Evolutionary conservation across 768 basidiomycete genomes (phyloP).

Genomic region (Serendipita sp.): DNA sequence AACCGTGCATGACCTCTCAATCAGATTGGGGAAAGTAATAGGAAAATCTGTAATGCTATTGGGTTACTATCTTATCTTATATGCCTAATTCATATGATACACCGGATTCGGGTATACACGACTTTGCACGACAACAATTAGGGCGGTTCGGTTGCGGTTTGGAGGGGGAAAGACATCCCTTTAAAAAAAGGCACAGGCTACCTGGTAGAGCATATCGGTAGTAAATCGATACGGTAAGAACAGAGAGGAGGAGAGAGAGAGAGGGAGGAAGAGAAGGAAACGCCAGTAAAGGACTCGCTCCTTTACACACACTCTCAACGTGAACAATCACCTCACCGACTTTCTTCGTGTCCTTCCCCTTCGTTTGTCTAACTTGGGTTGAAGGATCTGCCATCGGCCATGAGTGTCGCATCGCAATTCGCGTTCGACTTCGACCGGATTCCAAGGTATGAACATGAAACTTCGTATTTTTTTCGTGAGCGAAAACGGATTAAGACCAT

Average conservation of each 20-base stretch:
- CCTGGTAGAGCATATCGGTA: not conserved
- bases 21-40: too few relatives aligned
- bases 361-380: not conserved
- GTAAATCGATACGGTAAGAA: not conserved
- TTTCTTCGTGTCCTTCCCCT: not conserved
- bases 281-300: not conserved
- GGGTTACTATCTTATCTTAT: not conserved
- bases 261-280: not conserved
- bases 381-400: not conserved
- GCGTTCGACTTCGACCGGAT: not conserved
- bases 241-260: not conserved
- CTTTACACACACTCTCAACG: too few relatives aligned
- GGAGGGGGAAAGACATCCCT: not conserved
- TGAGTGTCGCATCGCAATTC: not conserved
- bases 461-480: not conserved
- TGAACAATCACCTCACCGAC: not conserved
- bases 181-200: not conserved
- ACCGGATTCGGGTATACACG: not conserved
- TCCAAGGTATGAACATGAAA: conserved; percentile 4
- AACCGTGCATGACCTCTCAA: not conserved
- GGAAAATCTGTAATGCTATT: not conserved
- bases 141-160: not conserved
- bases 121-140: not conserved
- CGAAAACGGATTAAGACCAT: not conserved
- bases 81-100: not conserved